Evolutionary conservation across 176 grass and related monocot genomes (phyloP), one percentile per base, ranked within the genome.

Genomic region (Guadua angustifolia): DNA sequence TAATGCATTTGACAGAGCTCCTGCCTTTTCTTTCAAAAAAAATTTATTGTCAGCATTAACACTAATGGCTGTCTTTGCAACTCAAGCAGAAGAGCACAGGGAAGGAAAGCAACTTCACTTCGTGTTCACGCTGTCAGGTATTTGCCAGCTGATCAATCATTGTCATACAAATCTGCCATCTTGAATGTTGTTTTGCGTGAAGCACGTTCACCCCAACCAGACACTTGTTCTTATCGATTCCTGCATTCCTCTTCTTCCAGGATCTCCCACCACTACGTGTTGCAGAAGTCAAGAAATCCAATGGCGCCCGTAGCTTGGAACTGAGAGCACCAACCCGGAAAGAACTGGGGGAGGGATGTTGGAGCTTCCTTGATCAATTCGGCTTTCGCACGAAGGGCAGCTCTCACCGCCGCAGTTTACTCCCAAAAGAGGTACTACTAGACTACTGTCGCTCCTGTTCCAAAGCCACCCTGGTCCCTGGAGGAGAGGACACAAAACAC

Each of bases 91-190:
- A 79, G 50, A 78, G 1, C 0, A 10, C 2, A 2, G 24, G 38
- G 16, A 88, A 84, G 26, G 45, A 57, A 71, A 66, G 74, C 46
- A 78, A 46, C 32, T 88, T 88, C 26, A 67, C 18, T 3, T 45
- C 86, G 26, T 88, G 81, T 32, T 83, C 86, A 15, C 53, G 79
- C 14, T 88, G 86, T 58, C 81, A 88, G 86, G 86, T 88, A 47
- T 32, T 19, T 16, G 32, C 5, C 5, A 14, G 17, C 19, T 78
- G 50, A 29, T 7, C 38, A 17, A 26, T 10, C 5, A 6, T 16
- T 12, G 32, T 5, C 22, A 19, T 61, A 46, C 79, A 21, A 58
- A 14, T 51, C 13, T 78, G 26, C 7, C 35, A 29, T 75, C 3
- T 77, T 21, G 53, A 36, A 36, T 43, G 8, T 45, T 29, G 13